Evolutionary conservation across 2,329 filamentous ascomycete species (phyloP).

Genomic region (Cadophora sp.): DNA sequence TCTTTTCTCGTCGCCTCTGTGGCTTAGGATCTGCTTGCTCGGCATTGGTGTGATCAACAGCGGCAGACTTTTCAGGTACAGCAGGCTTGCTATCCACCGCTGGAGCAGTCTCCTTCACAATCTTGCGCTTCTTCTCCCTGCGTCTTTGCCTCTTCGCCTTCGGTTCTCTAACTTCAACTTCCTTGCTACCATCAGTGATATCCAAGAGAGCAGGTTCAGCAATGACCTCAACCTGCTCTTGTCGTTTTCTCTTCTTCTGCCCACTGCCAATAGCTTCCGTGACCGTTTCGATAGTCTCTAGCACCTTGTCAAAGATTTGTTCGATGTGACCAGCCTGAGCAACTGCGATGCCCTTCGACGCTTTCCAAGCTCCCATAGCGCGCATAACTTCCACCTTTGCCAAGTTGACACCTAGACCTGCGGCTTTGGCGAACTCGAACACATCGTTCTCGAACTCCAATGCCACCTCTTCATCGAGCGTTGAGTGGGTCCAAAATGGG

Average conservation of each 20-base stretch:
- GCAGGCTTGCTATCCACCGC: neutral
- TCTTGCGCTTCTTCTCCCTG: neutral
- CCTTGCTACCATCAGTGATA: neutral
- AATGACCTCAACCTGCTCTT: neutral
- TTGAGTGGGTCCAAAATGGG: slow-evolving; percentile 18
- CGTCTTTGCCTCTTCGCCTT: slow-evolving; percentile 11
- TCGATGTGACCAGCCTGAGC: neutral
- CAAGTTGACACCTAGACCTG: slow-evolving; percentile 19
- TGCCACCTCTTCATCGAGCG: slow-evolving; percentile 15
- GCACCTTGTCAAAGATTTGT: neutral
- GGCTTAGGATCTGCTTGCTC: neutral
- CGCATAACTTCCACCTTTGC: slow-evolving; percentile 25
- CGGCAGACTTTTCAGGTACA: neutral
- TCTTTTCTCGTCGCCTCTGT: slow-evolving; percentile 12
- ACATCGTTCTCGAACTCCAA: slow-evolving; percentile 28
- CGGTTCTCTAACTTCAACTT: neutral
- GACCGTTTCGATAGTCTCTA: slow-evolving; percentile 8
- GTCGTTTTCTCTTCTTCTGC: slow-evolving; percentile 22
- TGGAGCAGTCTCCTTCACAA: neutral
- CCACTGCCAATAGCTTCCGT: neutral
- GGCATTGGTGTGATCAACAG: neutral
- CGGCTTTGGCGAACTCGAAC: slow-evolving; percentile 23
- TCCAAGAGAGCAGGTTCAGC: too few relatives aligned
- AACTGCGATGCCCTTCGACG: slow-evolving; percentile 8
- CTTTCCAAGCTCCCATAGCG: slow-evolving; percentile 20